Base-by-base conservation (phyloP, 345 rosid genomes). In the Rhodamnia rubescens region DNA sequence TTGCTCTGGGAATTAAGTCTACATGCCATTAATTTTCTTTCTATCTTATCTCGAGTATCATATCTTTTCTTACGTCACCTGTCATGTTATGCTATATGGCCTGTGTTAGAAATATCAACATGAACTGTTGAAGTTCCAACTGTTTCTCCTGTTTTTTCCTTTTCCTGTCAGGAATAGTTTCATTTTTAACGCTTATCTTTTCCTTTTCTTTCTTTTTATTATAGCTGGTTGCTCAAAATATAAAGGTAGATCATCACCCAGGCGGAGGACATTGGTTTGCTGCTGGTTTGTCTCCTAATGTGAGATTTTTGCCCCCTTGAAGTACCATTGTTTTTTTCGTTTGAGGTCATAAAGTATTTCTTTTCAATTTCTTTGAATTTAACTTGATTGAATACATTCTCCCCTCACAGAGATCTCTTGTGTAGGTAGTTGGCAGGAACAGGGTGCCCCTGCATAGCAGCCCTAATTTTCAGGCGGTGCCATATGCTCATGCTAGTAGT, bases 221-320 rank as follows among this genome's bases (percentile, higher is more conserved):
- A 84, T 85, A 97, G 99, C 94, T 95, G 87, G 99, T 97, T 86
- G 85, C 92, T 85, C 99, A 95, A 91, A 97, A 93, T 89, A 85
- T 94, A 85, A 97, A 93, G 91, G 98, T 97, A 89, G 96, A 96
- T 84, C 99, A 97, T 96, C 98, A 96, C 87, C 99, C 98, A 78
- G 99, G 98, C 84, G 98, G 98, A 83, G 99, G 99, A 89, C 99
- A 97, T 90, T 97, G 99, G 99, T 95, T 96, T 91, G 98, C 99
- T 86, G 99, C 99, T 89, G 99, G 99, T 85, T 98, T 97, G 87
- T 97, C 99, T 89, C 99, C 99, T 83, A 92, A 94, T 89, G 99
- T 97, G 91, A 93, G 95, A 83, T 85, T 87, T 57, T 83, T 86
- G 53, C 81, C 81, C 85, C 84, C 84, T 51, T 11, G 40, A 40